A percentile compares a stretch with the other conserved stretches of the same genome.
Conservation (phyloP, 1,284 basidiomycete genomes). For the Amylostereum chailletii region DNA sequence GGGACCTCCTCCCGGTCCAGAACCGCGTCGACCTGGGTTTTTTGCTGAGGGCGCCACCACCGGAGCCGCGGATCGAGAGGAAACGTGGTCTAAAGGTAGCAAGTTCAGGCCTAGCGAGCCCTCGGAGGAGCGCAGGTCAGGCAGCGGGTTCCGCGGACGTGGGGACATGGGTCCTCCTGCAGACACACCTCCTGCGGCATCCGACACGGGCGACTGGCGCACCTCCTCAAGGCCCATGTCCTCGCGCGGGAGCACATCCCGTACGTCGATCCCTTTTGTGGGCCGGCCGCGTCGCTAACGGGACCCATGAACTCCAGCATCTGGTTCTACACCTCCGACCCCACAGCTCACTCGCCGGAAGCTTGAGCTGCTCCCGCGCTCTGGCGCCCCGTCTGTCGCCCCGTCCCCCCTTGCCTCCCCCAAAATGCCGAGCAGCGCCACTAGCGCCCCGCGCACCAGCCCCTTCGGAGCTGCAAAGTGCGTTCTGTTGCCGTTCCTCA, state of each 20-base stretch:
- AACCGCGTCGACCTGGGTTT: constrained; percentile 38
- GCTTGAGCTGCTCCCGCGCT: constrained; percentile 76
- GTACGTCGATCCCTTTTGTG: constrained; percentile 29
- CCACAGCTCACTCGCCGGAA: constrained; percentile 73
- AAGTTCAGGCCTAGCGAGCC: constrained; percentile 54
- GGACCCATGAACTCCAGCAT: constrained; percentile 33
- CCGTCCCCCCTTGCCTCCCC: constrained; percentile 71
- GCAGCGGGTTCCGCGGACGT: constrained; percentile 37
- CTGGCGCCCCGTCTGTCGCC: constrained; percentile 49
- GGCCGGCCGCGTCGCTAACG: constrained; percentile 8
- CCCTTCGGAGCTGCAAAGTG: constrained; percentile 87
- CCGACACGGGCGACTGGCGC: constrained; percentile 55
- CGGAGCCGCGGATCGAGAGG: constrained; percentile 67
- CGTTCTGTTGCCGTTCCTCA: constrained; percentile 14
- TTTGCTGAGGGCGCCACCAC: constrained; percentile 41
- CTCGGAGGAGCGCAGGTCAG: constrained; percentile 26
- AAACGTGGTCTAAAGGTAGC: constrained; percentile 62
- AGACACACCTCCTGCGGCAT: constrained; percentile 24
- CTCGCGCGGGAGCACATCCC: constrained; percentile 47
- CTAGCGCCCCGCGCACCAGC: constrained; percentile 40
- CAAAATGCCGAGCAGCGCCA: constrained; percentile 44
- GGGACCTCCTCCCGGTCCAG: constrained; percentile 31
- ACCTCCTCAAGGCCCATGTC: constrained; percentile 29
- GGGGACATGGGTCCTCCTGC: constrained; percentile 44
- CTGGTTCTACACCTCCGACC: constrained; percentile 67